Evolutionary conservation across 2,329 filamentous ascomycete genomes (phyloP).

Genomic region (Fusarium coffeatum): DNA sequence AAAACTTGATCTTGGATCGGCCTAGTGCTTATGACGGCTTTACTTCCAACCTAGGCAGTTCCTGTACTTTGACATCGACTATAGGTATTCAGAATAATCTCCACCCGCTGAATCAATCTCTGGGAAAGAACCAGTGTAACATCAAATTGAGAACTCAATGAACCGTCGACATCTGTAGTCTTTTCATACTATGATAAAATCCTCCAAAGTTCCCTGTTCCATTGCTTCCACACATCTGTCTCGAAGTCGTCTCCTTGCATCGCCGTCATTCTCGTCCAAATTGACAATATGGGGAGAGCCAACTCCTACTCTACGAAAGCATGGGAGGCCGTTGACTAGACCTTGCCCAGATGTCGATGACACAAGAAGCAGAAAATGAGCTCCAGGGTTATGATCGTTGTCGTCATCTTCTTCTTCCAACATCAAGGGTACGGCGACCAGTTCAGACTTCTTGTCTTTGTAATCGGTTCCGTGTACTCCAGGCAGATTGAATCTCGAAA

Average conservation of each 20-base stretch:
- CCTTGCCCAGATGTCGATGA: fast-evolving
- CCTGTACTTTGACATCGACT: too few relatives aligned
- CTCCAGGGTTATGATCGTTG: fast-evolving
- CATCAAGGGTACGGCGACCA: neutral
- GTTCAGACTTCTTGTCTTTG: neutral
- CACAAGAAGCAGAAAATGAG: neutral
- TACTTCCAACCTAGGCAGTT: too few relatives aligned
- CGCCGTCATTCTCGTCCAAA: fast-evolving
- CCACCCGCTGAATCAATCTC: too few relatives aligned
- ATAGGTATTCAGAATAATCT: too few relatives aligned
- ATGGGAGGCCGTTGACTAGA: fast-evolving
- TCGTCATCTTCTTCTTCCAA: neutral
- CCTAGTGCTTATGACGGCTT: neutral
- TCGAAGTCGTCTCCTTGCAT: neutral
- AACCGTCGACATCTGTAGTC: fast-evolving
- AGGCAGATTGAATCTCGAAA: neutral
- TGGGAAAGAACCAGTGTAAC: too few relatives aligned
- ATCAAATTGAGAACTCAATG: too few relatives aligned
- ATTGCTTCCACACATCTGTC: neutral
- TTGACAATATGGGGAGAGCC: too few relatives aligned
- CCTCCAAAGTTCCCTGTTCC: neutral
- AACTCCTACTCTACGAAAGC: neutral
- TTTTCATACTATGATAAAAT: neutral
- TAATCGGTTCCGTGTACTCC: neutral
- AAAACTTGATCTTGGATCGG: fast-evolving